Conservation (phyloP, 2,329 filamentous ascomycete genomes). For the Lasiodiplodia sp. region DNA sequence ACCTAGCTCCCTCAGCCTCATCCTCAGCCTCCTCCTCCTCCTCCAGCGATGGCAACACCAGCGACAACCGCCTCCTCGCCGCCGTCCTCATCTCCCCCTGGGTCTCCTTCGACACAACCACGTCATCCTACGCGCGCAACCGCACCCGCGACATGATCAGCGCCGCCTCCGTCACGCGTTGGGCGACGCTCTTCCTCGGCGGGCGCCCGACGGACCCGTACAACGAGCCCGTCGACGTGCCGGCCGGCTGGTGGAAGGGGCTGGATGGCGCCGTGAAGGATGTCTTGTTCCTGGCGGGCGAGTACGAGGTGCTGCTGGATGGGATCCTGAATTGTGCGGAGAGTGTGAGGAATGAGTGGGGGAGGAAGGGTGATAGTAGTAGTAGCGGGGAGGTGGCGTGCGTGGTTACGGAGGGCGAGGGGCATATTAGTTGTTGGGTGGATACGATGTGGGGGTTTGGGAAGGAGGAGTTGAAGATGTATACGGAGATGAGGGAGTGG, state of each 20-base stretch:
- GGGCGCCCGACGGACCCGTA: conserved; percentile 18
- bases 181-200: conserved; percentile 21
- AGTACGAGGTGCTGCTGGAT: conserved; percentile 25
- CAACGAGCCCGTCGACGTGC: conserved; percentile 24
- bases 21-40: no score
- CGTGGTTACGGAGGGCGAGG: conserved; percentile 7
- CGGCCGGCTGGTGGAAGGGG: conserved; percentile 21
- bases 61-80: not conserved
- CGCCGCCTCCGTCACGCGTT: not conserved
- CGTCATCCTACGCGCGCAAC: not conserved
- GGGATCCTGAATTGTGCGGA: conserved; percentile 10
- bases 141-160: not conserved
- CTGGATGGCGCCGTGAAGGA: conserved; percentile 1
- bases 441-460: conserved; percentile 17
- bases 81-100: conserved; percentile 7
- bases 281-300: conserved; percentile 12
- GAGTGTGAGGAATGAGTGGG: conserved; percentile 23
- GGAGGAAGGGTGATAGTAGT: not conserved
- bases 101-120: conserved; percentile 6
- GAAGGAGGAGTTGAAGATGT: conserved; percentile 17
- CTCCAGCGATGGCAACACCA: no score
- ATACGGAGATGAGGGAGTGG: conserved; percentile 12
- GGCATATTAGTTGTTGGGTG: not conserved
- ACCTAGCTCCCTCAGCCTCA: not conserved
- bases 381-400: not conserved